phyloP scores from a whole-genome alignment of 495 filamentous ascomycete species.

The Daldinia bambusicola region DNA sequence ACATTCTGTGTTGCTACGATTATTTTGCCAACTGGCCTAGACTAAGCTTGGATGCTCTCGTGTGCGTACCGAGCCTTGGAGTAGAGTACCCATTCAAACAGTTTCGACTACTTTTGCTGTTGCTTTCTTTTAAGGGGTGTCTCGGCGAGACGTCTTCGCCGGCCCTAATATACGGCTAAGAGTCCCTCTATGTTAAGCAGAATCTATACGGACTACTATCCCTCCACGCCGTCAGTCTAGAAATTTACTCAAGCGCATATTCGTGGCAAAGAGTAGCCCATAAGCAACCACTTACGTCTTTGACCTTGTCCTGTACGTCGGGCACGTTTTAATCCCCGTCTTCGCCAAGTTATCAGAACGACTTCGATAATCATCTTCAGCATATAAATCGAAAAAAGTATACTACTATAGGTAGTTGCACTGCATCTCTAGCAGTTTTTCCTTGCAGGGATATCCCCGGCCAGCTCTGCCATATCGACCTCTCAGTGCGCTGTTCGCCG shows the following conservation, averaged over 20 bases:
- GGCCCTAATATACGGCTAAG: neutral
- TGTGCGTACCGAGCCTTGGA: conserved; percentile 25
- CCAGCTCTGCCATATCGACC: conserved; percentile 35
- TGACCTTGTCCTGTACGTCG: conserved; percentile 37
- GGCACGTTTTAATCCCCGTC: conserved; percentile 25
- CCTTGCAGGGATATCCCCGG: conserved; percentile 38
- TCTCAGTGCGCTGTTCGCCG: conserved; percentile 33
- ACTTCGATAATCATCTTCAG: conserved; percentile 26
- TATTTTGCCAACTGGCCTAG: conserved; percentile 8
- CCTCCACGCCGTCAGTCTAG: conserved; percentile 11
- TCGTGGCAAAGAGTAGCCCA: conserved; percentile 21
- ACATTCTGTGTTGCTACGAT: conserved; percentile 26
- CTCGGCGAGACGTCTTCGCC: conserved; percentile 11
- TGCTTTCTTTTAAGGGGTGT: conserved; percentile 15
- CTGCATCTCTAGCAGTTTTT: conserved; percentile 35
- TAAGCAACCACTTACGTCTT: conserved; percentile 32
- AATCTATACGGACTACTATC: conserved; percentile 13
- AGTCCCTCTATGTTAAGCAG: conserved; percentile 8
- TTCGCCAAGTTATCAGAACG: conserved; percentile 25
- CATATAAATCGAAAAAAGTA: conserved; percentile 36
- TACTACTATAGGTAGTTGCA: conserved; percentile 39
- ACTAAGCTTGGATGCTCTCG: conserved; percentile 24
- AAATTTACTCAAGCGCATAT: conserved; percentile 20
- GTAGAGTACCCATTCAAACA: conserved; percentile 16
- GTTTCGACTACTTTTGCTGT: conserved; percentile 16